Evolutionary conservation across 1,139 yeast species (phyloP).

Genomic region (Geotrichum klebahnii): DNA sequence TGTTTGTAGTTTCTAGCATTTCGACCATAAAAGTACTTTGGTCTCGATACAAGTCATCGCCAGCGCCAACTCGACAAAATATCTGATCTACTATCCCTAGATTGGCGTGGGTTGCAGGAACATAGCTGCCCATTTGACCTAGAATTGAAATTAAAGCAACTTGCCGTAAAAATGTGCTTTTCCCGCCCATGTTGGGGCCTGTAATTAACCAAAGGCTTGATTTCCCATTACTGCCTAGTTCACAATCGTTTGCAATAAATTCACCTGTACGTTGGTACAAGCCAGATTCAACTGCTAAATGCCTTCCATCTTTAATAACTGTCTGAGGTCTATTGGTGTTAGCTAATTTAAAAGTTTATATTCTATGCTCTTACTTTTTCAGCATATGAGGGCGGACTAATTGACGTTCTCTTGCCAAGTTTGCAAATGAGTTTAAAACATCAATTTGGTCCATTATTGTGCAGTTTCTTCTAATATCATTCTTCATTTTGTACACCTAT

Average conservation of each 20-base stretch:
- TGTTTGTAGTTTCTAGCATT: slow-evolving; percentile 89
- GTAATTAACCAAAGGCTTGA: slow-evolving; percentile 65
- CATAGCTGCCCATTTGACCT: slow-evolving; percentile 87
- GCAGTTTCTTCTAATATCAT: slow-evolving; percentile 47
- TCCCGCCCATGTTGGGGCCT: slow-evolving; percentile 98
- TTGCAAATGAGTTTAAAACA: slow-evolving; percentile 67
- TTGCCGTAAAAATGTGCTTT: slow-evolving; percentile 83
- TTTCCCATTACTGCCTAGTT: slow-evolving; percentile 37
- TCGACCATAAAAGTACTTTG: slow-evolving; percentile 96
- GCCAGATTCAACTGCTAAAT: slow-evolving; percentile 83
- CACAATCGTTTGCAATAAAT: slow-evolving; percentile 66
- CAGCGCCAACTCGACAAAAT: slow-evolving; percentile 83
- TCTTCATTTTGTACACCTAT: slow-evolving; percentile 42
- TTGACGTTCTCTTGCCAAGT: slow-evolving; percentile 58
- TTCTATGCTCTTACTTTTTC: slow-evolving; percentile 44
- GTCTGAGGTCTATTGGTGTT: slow-evolving; percentile 37
- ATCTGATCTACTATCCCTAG: slow-evolving; percentile 81
- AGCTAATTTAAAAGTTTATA: no score
- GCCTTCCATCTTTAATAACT: slow-evolving; percentile 57
- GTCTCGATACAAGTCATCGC: slow-evolving; percentile 82
- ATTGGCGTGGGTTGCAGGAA: slow-evolving; percentile 71
- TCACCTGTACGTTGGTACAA: slow-evolving; percentile 42
- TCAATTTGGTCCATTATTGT: slow-evolving; percentile 63
- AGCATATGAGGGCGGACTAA: slow-evolving; percentile 65
- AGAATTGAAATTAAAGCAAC: slow-evolving; percentile 80